Evolutionary conservation across 1,284 basidiomycete genomes (phyloP), one percentile per base, ranked within the genome.

Genomic region (Takashimella koratensis): DNA sequence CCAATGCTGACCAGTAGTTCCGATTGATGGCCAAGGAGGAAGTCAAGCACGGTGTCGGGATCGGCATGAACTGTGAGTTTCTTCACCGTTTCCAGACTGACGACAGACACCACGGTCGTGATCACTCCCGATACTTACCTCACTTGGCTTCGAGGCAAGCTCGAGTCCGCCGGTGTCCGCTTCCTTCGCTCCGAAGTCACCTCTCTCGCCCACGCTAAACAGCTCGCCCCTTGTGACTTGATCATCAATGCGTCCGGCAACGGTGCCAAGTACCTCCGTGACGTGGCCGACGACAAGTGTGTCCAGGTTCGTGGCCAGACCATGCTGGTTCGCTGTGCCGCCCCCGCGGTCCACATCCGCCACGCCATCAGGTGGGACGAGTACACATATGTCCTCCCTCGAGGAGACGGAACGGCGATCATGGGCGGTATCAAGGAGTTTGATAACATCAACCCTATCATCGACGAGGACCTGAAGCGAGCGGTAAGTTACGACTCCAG

Each of bases 371-470:
- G 36, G 16, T 49, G 48, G 48, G 43, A 53, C 1, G 45, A 56
- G 21, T 56, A 56, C 47, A 56, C 54, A 4, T 56, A 56, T 24
- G 45, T 51, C 25, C 40, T 56, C 2, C 51, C 54, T n/a, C 45
- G 54, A 16, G 51, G 54, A 16, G 54, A 56, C 24, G 54, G 54
- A 20, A 56, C 54, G 43, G 54, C 51, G 3, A 47, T 56, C 26
- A 23, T 56, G 26, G 54, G 54, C 6, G 54, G 54, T 8, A 50
- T 52, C 27, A 56, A 56, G 51, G 51, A 52, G 30, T 49, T 49
- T 25, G 23, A 39, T 47, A 39, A 49, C 40, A 49, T 49, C 24
- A 41, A 49, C 41, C 48, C 48, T 13, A 25, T 20, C 20, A 25
- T 43, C 21, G 22, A 39, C 46, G 46, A 47, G 26, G 27, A 47